Evolutionary conservation across 305 asterid genomes (phyloP), one percentile per base, ranked within the genome.

Genomic region (Fraxinus latifolia): DNA sequence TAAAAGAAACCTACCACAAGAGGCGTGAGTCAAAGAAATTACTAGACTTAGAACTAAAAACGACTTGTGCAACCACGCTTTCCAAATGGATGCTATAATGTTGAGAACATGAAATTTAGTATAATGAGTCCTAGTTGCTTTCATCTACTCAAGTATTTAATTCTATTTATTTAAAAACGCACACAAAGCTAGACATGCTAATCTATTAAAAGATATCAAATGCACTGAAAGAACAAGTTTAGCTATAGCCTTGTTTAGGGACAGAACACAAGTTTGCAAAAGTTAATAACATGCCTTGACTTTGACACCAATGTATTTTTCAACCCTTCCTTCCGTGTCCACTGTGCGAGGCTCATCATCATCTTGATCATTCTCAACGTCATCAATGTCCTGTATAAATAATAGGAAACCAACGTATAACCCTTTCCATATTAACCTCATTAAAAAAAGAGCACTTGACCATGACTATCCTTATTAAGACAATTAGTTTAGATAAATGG

Each of bases 231-330:
- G 36, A 76, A 34, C 47, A 81, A 78, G 21, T 39, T 44, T 76
- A 68, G 84, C 42, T 23, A 79, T 77, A 74, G 70, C 71, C 77
- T 76, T 65, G 72, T 14, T 76, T 29, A 36, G 19, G 72, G 39
- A 75, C 47, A 77, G 42, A 79, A 79, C 47, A 78, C 37, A 44
- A 84, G 77, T 12, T 23, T 15, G 83, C 81, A 84, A 74, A 87
- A 74, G 17, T 27, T 23, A 36, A 81, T 55, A 81, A 77, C 92
- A 83, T 88, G 84, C 99, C 97, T 95, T 96, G 92, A 96, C 99
- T 96, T 95, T 95, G 83, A 96, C 98, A 79, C 98, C 99, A 79
- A 88, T 87, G 89, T 96, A 96, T 83, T 96, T 96, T 90, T 95
- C 99, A 82, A 96, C 90, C 88, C 98, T 91, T 79, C 98, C 98